Evolutionary conservation across 805 yeast genomes (phyloP), one percentile per base, ranked within the genome.

Genomic region (Metschnikowia shivogae): DNA sequence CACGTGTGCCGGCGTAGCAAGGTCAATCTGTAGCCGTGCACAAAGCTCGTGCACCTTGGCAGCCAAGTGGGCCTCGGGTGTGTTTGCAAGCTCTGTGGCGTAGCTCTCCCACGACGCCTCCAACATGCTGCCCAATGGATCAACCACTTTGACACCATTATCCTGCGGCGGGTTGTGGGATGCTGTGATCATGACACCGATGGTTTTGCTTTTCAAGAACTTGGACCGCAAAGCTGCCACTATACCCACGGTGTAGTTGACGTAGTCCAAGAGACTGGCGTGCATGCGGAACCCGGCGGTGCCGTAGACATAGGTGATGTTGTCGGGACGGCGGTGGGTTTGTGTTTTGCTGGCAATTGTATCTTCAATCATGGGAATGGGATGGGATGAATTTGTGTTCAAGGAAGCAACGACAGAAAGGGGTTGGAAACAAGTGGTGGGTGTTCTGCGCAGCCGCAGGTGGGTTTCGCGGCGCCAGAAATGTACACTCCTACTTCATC

Each of bases 151-250:
- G 33, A 61, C 65, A 0, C 65, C 65, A 29, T 60, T 60, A 61
- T 90, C 97, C 34, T 72, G 72, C 0, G 97, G 96, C 0, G 97
- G 97, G 58, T 89, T 89, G 64, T 89, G 97, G 0, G 95, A 86
- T 0, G 97, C 97, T 1, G 97, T 93, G 58, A 93, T 83, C 97
- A 93, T 92, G 10, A 90, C 84, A n/a, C 99, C 99, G 27, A 90
- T 77, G 7, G 85, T 78, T 55, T 84, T 72, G 1, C 92, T 87
- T 1, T 69, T 67, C 28, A 86, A 67, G 48, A 70, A 74, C 47
- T 83, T 76, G n/a, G 97, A 89, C 58, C 99, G 75, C 50, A 93
- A 68, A 1, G 82, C 70, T 0, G 99, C 97, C 24, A 90, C 62
- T 14, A 89, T 70, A 2, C 97, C 96, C 13, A 86, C 89, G 6